Base-by-base conservation (phyloP, 768 basidiomycete species). In the Neoboletus brunneissimus region DNA sequence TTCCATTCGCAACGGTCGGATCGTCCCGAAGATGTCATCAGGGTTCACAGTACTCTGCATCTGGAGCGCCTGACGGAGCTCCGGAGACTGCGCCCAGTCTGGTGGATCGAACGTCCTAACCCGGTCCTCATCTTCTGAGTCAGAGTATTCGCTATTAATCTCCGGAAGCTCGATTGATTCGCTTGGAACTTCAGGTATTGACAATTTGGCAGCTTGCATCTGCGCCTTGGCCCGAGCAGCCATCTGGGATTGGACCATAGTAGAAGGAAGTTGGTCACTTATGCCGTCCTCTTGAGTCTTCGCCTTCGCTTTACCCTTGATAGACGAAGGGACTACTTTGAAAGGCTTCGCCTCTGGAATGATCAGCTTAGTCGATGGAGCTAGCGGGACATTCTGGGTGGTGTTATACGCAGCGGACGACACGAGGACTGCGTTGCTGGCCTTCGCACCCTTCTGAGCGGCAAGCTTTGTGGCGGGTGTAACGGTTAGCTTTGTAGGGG, bases 141-240 rank as follows among this genome's bases (percentile, higher is more conserved):
- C 91, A 6, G 94, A 97, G 72, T 98, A 98, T 65, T 98, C 96
- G 74, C 91, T 94, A 65, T 94, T 89, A 67, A 97, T 94, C 45
- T 98, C 96, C 0, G 96, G 95, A 18, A 99, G 78, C 64, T 94
- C 94, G 63, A 95, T 91, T 67, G 80, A 85, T 76, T 94, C 89
- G 67, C 86, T 89, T 18, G 85, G 73, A 54, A 87, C 70, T 3
- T 75, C 68, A 11, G 83, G 80, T 37, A 73, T 68, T 37, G 75
- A 73, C 52, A 81, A 78, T 42, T 72, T 70, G 15, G 83, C 79
- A 25, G 86, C 86, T 56, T 85, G 79, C 53, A 88, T 73, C 60
- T 88, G 84, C 29, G 86, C 81, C 66, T 85, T 84, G 23, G 82
- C 82, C 27, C 85, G 82, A 41, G 83, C 85, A n/a, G 84, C 81